Evolutionary conservation across 306 rosid species (phyloP).

Genomic region (Sindora glabra): DNA sequence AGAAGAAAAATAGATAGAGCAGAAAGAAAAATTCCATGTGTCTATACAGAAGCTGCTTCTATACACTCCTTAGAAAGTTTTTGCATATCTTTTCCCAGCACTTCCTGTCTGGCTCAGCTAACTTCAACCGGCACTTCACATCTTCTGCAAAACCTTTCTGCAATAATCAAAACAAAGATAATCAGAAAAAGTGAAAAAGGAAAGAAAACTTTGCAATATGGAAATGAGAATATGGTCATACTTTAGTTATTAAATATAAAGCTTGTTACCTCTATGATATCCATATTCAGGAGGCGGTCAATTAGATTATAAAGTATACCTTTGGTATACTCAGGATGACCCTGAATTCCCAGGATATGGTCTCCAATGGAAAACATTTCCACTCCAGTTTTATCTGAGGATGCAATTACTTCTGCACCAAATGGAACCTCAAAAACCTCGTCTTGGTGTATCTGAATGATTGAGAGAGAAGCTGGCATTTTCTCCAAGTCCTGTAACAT

Average conservation of each 20-base stretch:
- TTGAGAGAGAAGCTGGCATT: conserved; percentile 33
- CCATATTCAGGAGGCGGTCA: conserved; percentile 37
- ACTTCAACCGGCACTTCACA: conserved; percentile 29
- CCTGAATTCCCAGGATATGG: conserved; percentile 65
- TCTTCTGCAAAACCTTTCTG: conserved; percentile 47
- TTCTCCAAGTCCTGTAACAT: conserved; percentile 16
- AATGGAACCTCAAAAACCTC: conserved; percentile 59
- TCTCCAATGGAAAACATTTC: conserved; percentile 54
- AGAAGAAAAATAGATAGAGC: too few relatives aligned
- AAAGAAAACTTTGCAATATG: too few relatives aligned
- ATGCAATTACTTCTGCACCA: conserved; percentile 54
- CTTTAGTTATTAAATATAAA: neutral
- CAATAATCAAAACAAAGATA: neutral
- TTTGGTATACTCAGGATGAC: conserved; percentile 60
- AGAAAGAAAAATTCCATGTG: too few relatives aligned
- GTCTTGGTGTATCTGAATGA: conserved; percentile 58
- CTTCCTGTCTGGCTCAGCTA: conserved; percentile 46
- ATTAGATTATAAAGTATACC: conserved; percentile 50
- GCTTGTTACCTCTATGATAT: conserved; percentile 37
- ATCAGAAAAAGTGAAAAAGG: neutral
- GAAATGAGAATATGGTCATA: too few relatives aligned
- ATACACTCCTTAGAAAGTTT: conserved; percentile 44
- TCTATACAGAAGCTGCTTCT: neutral
- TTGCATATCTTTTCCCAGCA: conserved; percentile 48
- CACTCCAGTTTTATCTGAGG: conserved; percentile 57